phyloP scores from a whole-genome alignment of 1,139 yeast species.

The Sugiyamaella japonica region DNA sequence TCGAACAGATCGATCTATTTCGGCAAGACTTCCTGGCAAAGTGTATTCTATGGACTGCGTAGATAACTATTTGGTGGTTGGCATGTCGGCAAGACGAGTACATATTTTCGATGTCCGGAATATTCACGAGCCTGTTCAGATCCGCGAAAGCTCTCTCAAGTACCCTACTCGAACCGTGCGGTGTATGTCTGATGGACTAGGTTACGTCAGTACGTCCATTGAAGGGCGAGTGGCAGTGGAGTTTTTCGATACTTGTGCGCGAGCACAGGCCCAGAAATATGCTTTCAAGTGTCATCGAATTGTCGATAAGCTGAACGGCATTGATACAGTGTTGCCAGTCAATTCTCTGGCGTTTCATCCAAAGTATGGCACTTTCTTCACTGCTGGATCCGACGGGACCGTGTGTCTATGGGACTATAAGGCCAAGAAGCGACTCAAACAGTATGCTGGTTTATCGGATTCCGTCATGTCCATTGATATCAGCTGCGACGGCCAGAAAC shows the following conservation, averaged over 20 bases:
- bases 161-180: slow-evolving; percentile 66
- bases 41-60: slow-evolving; percentile 65
- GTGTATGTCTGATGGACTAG: slow-evolving; percentile 59
- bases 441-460: slow-evolving; percentile 53
- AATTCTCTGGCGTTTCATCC: slow-evolving; percentile 63
- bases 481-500: slow-evolving; percentile 37
- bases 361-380: slow-evolving; percentile 52
- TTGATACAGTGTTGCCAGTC: slow-evolving; percentile 74
- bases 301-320: slow-evolving; percentile 46
- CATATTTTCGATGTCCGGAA: slow-evolving; percentile 60
- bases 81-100: slow-evolving; percentile 54
- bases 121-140: slow-evolving; percentile 48
- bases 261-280: slow-evolving; percentile 53
- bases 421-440: slow-evolving; percentile 60
- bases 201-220: slow-evolving; percentile 76
- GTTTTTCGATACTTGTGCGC: slow-evolving; percentile 56
- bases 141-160: slow-evolving; percentile 69
- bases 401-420: slow-evolving; percentile 78
- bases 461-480: slow-evolving; percentile 55
- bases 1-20: slow-evolving; percentile 29
- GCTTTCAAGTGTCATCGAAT: slow-evolving; percentile 84
- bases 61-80: slow-evolving; percentile 51
- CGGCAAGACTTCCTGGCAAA: slow-evolving; percentile 49
- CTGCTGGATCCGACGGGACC: slow-evolving; percentile 79
- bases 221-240: slow-evolving; percentile 90